A percentile compares a stretch with the other conserved stretches of the same genome.
Evolutionary conservation across 2,329 filamentous ascomycete genomes (phyloP).

Genomic region (Trichoderma breve): DNA sequence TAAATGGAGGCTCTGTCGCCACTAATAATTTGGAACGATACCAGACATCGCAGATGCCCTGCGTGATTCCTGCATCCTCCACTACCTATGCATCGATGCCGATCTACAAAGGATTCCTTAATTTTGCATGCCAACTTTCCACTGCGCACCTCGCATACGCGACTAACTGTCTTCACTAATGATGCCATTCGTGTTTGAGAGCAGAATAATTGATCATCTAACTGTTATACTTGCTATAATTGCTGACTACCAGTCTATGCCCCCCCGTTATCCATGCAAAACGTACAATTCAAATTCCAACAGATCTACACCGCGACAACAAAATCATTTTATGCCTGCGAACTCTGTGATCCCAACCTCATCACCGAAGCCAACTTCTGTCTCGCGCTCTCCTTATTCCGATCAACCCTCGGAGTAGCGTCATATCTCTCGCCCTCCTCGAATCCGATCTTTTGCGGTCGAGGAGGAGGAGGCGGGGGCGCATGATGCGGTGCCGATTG

Average conservation of each 20-base stretch:
- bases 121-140: not conserved
- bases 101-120: not conserved
- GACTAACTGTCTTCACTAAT: not conserved
- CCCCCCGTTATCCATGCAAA: not conserved
- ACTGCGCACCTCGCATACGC: too few species aligned
- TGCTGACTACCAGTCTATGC: not conserved
- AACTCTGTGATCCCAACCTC: conserved; percentile 51
- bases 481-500: conserved; percentile 27
- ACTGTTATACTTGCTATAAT: not conserved
- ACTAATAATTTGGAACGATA: not conserved
- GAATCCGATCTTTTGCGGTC: conserved; percentile 38
- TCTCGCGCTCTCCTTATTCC: conserved; percentile 33
- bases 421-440: conserved; percentile 37
- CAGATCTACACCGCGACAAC: not conserved
- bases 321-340: not conserved
- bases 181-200: not conserved
- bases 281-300: not conserved
- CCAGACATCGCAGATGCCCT: not conserved
- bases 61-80: not conserved
- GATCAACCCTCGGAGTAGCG: conserved; percentile 26
- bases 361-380: conserved; percentile 36
- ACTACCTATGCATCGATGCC: not conserved
- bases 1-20: too few species aligned
- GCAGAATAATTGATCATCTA: not conserved
- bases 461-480: conserved; percentile 38